A percentile compares a stretch with the other conserved stretches of the same genome.
Evolutionary conservation across 495 filamentous ascomycete genomes (phyloP).

Genomic region (Penicillium antarcticum): DNA sequence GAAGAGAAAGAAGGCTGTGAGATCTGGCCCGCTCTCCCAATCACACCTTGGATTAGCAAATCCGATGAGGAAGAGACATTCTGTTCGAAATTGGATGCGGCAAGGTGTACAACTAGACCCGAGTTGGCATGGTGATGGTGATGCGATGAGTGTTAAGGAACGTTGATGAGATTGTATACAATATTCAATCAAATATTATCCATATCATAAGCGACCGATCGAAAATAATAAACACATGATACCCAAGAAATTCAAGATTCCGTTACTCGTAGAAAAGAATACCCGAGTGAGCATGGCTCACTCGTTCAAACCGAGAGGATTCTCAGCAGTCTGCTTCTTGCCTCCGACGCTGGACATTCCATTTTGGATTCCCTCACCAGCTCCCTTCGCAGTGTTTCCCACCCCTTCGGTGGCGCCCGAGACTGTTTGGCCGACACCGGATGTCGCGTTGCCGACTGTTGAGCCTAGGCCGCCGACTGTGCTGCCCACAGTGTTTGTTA

Average conservation of each 20-base stretch:
- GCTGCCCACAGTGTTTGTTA: constrained; percentile 31
- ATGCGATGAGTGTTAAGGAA: not conserved
- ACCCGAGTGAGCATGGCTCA: not conserved
- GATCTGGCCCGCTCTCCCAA: constrained; percentile 41
- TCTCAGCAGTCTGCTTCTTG: constrained; percentile 21
- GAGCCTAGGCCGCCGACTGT: constrained; percentile 32
- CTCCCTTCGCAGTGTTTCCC: constrained; percentile 31
- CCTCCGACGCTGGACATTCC: constrained; percentile 15
- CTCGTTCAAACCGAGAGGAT: constrained; percentile 20
- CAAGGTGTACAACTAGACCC: constrained; percentile 15
- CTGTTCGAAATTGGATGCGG: constrained; percentile 25
- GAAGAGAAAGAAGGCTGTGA: constrained; percentile 34
- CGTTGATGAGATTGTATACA: no score
- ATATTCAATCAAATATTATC: constrained; percentile 17
- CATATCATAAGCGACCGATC: not conserved
- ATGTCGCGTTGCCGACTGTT: constrained; percentile 31
- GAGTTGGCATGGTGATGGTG: constrained; percentile 28
- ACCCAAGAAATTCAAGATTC: no score
- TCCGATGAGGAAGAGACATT: constrained; percentile 24
- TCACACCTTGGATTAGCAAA: constrained; percentile 9
- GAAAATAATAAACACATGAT: no score
- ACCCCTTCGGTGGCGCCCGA: constrained; percentile 30
- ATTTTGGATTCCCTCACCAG: constrained; percentile 11
- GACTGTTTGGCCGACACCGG: constrained; percentile 33
- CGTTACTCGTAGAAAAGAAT: no score